Evolutionary conservation across 768 basidiomycete genomes (phyloP).

Genomic region (Pulveroboletus ravenelii): DNA sequence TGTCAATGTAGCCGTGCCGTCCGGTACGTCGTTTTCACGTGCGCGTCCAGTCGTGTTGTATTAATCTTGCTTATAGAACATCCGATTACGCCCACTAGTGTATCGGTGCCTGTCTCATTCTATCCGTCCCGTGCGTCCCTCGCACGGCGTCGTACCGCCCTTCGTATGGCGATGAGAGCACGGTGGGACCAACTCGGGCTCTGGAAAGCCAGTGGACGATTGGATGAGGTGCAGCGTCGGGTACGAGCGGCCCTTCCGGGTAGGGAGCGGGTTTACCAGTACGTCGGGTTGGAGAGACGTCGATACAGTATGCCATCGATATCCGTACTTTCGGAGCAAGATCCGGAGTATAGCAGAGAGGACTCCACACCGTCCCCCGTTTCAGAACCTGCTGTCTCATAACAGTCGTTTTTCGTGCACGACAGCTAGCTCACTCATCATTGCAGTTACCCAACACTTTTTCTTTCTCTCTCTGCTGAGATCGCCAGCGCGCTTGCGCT

Average conservation of each 20-base stretch:
- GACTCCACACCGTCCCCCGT: background rate
- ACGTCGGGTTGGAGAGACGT: constrained; percentile 22
- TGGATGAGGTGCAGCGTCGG: constrained; percentile 27
- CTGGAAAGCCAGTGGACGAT: constrained; percentile 23
- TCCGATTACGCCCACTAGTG: background rate
- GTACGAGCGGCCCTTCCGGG: constrained; percentile 25
- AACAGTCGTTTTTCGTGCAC: background rate
- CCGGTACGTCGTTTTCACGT: constrained; percentile 9
- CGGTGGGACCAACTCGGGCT: constrained; percentile 28
- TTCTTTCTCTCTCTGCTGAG: too few relatives aligned
- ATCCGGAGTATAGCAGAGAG: background rate
- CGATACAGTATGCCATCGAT: background rate
- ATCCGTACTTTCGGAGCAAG: background rate
- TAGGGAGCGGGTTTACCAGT: constrained; percentile 26
- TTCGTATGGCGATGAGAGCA: constrained; percentile 24
- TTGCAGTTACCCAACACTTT: too few relatives aligned
- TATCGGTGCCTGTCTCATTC: constrained; percentile 1
- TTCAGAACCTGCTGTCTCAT: background rate
- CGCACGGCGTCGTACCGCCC: constrained; percentile 24
- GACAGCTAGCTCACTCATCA: too few relatives aligned
- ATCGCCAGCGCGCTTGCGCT: too few relatives aligned
- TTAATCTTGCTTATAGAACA: constrained; percentile 13
- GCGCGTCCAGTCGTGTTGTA: background rate
- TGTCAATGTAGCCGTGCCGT: background rate
- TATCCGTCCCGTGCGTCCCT: constrained; percentile 20